Conservation (phyloP, 1,139 yeast genomes). For the Kurtzmaniella quercitrusa region DNA sequence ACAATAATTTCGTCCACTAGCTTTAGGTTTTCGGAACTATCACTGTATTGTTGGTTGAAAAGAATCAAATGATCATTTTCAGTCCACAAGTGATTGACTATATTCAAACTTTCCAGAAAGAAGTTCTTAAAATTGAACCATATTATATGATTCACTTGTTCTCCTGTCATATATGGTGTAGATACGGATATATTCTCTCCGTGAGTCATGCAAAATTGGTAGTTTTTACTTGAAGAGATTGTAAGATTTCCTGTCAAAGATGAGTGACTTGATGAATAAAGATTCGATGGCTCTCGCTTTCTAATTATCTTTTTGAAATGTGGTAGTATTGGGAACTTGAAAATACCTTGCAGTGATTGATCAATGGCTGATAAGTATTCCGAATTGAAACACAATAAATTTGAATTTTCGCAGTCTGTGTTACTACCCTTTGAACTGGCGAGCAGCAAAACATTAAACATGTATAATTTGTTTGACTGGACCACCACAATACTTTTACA, state of each 20-base stretch:
- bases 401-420: background rate
- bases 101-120: constrained; percentile 30
- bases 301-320: constrained; percentile 25
- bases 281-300: constrained; percentile 17
- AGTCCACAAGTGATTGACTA: constrained; percentile 35
- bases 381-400: background rate
- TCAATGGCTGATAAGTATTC: background rate
- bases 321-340: constrained; percentile 32
- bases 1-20: constrained; percentile 37
- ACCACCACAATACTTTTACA: constrained; percentile 23
- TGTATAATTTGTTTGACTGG: constrained; percentile 17
- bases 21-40: constrained; percentile 10
- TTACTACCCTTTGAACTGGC: constrained; percentile 2
- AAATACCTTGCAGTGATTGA: constrained; percentile 6
- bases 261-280: background rate
- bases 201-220: constrained; percentile 31
- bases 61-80: constrained; percentile 29
- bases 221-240: constrained; percentile 19
- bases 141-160: constrained; percentile 28
- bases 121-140: constrained; percentile 41
- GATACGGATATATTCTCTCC: constrained; percentile 33
- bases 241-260: constrained; percentile 18
- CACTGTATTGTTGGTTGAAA: constrained; percentile 26
- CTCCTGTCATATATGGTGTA: constrained; percentile 28
- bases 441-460: constrained; percentile 16